Conservation (phyloP, 2,329 filamentous ascomycete species). For the Macrophomina tecta region DNA sequence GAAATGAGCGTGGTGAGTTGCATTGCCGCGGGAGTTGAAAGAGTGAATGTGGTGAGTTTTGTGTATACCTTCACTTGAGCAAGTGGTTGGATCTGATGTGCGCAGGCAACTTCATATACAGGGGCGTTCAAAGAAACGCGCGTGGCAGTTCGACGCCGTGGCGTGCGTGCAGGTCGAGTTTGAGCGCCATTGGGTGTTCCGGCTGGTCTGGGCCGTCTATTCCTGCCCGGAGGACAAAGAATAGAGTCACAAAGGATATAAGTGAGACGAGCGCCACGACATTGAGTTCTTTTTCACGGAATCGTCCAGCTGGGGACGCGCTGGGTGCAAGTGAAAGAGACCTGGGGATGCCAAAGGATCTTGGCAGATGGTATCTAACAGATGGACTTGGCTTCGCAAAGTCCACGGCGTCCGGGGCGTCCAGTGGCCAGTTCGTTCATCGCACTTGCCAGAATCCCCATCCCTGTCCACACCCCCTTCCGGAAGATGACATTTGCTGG, state of each 20-base stretch:
- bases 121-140: background rate
- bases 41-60: constrained; percentile 11
- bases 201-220: background rate
- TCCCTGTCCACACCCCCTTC: too few relatives aligned
- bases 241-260: background rate
- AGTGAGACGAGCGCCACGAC: background rate
- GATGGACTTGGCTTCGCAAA: background rate
- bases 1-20: constrained; percentile 17
- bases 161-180: background rate
- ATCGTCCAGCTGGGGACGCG: background rate
- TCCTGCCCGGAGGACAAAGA: background rate
- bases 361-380: background rate
- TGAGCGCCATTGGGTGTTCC: background rate
- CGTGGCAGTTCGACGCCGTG: background rate
- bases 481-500: too few relatives aligned
- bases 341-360: background rate
- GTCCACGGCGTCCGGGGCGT: too few relatives aligned
- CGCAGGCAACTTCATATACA: background rate
- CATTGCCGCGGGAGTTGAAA: background rate
- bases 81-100: background rate
- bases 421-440: too few relatives aligned
- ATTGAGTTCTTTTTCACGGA: background rate
- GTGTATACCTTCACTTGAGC: background rate
- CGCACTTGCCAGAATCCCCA: too few relatives aligned
- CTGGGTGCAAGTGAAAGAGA: background rate